Evolutionary conservation across 148 eudicot species (phyloP).

Genomic region (Oxyria digyna): DNA sequence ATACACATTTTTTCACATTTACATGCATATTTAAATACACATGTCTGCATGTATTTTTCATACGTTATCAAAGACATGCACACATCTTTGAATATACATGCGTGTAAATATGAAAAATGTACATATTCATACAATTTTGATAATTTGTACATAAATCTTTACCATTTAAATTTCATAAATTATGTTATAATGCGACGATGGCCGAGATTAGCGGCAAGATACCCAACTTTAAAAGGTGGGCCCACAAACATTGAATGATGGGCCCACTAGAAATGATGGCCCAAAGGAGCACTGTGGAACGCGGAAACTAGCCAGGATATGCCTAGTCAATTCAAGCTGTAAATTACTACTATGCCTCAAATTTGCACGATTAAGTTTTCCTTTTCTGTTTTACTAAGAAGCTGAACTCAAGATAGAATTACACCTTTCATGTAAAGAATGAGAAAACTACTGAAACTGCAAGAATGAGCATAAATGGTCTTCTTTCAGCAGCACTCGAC

Average conservation of each 20-base stretch:
- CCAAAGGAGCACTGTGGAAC: background rate
- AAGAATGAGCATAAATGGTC: slow-evolving; percentile 19
- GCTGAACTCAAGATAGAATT: background rate
- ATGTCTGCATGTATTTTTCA: no score
- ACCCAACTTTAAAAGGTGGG: background rate
- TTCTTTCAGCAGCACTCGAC: slow-evolving; percentile 30
- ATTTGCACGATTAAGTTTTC: background rate
- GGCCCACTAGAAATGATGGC: background rate
- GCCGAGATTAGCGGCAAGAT: background rate
- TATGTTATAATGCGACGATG: no score
- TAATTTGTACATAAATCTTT: no score
- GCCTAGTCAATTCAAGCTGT: no score
- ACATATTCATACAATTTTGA: no score
- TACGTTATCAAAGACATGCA: no score
- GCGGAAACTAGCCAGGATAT: background rate
- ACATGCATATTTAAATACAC: no score
- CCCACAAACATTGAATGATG: background rate
- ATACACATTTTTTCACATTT: no score
- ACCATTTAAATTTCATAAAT: no score
- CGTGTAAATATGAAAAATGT: no score
- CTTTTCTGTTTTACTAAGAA: background rate
- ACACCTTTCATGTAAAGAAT: slow-evolving; percentile 16
- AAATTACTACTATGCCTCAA: no score
- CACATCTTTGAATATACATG: no score
- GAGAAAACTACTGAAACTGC: slow-evolving; percentile 19